Evolutionary conservation across 768 basidiomycete genomes (phyloP).

Genomic region (Leucogyrophana mollusca): DNA sequence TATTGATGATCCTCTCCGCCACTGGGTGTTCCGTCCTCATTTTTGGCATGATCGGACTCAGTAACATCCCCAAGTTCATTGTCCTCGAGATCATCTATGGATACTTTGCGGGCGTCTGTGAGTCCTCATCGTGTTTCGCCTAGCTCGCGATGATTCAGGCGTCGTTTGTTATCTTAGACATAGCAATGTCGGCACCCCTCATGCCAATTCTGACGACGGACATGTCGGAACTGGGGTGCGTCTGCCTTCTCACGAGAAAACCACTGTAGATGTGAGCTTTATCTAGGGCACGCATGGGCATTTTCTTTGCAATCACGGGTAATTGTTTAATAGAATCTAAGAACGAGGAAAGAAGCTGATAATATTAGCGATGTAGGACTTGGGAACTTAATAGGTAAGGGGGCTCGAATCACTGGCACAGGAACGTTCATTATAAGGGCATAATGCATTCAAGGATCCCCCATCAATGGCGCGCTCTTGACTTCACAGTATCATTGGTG

Average conservation of each 20-base stretch:
- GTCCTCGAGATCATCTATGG: constrained; percentile 44
- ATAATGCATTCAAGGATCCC: constrained; percentile 41
- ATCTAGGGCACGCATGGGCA: constrained; percentile 39
- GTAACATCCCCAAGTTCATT: constrained; percentile 34
- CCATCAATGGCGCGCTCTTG: constrained; percentile 56
- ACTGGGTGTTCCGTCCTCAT: constrained; percentile 35
- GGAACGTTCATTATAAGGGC: constrained; percentile 18
- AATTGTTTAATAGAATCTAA: constrained; percentile 3
- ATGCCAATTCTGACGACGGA: constrained; percentile 40
- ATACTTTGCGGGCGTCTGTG: constrained; percentile 47
- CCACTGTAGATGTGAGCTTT: not conserved
- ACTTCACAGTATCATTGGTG: constrained; percentile 53
- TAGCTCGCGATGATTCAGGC: not conserved
- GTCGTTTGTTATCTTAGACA: constrained; percentile 22
- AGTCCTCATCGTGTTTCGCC: constrained; percentile 15
- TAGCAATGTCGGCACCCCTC: constrained; percentile 41
- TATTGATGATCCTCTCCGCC: constrained; percentile 37
- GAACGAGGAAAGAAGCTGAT: not conserved
- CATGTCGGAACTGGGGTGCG: constrained; percentile 48
- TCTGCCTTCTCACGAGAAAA: not conserved
- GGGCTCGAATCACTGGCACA: not conserved
- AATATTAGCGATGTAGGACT: constrained; percentile 13
- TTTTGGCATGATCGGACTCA: constrained; percentile 42
- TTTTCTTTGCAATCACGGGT: constrained; percentile 47
- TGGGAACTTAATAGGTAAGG: constrained; percentile 21